phyloP scores from a whole-genome alignment of 208 protist genomes.

The Naegleria lovaniensis region DNA sequence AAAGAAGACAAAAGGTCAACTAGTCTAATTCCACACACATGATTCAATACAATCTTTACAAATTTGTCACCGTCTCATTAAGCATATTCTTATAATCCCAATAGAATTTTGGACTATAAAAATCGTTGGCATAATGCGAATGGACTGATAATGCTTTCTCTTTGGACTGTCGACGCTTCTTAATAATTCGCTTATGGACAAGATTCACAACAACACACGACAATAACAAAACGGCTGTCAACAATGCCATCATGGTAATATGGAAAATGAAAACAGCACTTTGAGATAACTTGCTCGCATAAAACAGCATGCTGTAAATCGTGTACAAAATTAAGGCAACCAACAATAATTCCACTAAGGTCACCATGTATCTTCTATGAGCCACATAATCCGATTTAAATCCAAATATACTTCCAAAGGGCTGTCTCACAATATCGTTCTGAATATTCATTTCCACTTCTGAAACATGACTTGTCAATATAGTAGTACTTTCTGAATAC shows the following conservation, averaged over 20 bases:
- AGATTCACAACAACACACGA: background rate
- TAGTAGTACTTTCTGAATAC: no score
- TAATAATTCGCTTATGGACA: background rate
- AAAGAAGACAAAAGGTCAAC: background rate
- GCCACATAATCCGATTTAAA: background rate
- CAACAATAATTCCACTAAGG: background rate
- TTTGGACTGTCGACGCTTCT: background rate
- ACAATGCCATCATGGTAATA: background rate
- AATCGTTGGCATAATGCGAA: background rate
- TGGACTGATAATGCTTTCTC: background rate
- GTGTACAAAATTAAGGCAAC: background rate
- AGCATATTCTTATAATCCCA: slow-evolving; percentile 2
- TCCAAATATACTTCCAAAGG: background rate
- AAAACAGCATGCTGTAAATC: background rate
- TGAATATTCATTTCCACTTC: background rate
- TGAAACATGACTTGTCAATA: no score
- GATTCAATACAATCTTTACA: no score
- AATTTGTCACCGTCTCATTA: background rate
- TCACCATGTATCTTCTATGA: background rate
- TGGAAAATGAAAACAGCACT: background rate
- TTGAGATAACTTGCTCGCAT: background rate
- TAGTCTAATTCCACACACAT: background rate
- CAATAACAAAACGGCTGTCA: background rate
- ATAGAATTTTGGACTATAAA: background rate
- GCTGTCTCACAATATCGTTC: background rate